Base-by-base conservation (phyloP, 2,329 filamentous ascomycete species). In the Lasiodiplodia gonubiensis region DNA sequence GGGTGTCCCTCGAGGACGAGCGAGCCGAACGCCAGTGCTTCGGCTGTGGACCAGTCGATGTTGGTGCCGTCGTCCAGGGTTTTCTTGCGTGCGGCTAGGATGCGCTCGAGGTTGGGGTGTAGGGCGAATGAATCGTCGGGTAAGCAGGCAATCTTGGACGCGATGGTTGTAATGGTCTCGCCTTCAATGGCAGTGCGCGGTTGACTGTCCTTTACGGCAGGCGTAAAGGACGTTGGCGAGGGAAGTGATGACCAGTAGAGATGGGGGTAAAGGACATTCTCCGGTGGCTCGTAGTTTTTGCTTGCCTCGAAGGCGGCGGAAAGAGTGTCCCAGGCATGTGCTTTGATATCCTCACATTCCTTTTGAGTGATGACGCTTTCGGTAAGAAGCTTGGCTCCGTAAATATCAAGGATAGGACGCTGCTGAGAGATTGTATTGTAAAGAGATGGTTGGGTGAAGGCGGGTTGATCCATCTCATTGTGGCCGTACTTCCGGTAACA, bases 401-500 rank as follows among this genome's bases (percentile, higher is more conserved):
- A 99, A 75, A 92, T 92, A 77, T 97, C 91, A 68, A 99, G 89
- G 78, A 95, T 92, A 54, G 91, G 89, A 71, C 90, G 87, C 80
- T 98, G 93, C 69, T 90, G 86, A 72, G 89, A 88, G 78, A 99
- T 98, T 76, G 91, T 92, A 89, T 98, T 97, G 88, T 99, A 99
- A 95, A 99, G 99, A 73, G 97, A 84, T 49, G 95, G 95, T 80
- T 99, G 95, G n/a, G 95, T 99, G 86, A 99, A 99, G 48, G 94
- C 97, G 57, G 95, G 95, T 85, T 99, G 95, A 79, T 99, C 95
- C 12, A 95, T 99, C 85, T 99, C 95, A 83, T 99, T 99, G 89
- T 99, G 95, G 70, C 95, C 95, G 80, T 97, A 90, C 85, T 98
- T 99, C 77, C 95, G 92, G 87, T 99, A 99, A 87, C 95, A 99